These are phyloP conservation scores for Syncephalastrum racemosum DNA, from an alignment of 371 early-diverging fungal genomes.

Conservation along the genomic window DNA sequence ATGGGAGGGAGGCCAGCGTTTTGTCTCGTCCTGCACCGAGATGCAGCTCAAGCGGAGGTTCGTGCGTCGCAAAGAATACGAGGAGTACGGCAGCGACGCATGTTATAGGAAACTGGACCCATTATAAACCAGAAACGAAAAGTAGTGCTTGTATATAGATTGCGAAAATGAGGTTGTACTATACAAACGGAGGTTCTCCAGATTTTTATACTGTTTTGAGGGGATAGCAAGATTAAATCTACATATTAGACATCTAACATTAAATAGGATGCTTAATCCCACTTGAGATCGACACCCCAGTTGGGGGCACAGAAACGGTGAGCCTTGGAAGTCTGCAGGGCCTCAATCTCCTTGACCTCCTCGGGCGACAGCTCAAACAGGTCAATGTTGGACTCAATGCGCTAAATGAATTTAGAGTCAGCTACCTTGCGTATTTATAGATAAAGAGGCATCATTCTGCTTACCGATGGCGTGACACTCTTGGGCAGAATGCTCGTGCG, in stretches of 20 bases:
- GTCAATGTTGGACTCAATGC: slow-evolving; percentile 46
- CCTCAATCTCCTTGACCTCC: slow-evolving; percentile 42
- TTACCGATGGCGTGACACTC: slow-evolving; percentile 47
- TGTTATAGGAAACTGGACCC: too few species aligned
- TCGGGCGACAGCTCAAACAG: slow-evolving; percentile 35
- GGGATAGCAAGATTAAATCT: too few species aligned
- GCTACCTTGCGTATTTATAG: neutral
- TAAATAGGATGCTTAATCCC: too few species aligned
- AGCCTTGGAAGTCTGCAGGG: slow-evolving; percentile 31
- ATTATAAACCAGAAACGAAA: too few species aligned
- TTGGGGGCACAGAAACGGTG: slow-evolving; percentile 34
- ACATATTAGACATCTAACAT: too few species aligned
- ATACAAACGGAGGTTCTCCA: too few species aligned
- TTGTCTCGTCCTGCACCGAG: slow-evolving; percentile 44
- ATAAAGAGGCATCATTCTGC: neutral
- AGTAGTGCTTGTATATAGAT: too few species aligned
- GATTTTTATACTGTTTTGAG: too few species aligned
- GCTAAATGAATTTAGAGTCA: slow-evolving; percentile 15
- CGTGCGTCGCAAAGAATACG: slow-evolving; percentile 58
- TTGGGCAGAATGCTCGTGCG: slow-evolving; percentile 59
- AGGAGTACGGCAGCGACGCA: slow-evolving; percentile 55
- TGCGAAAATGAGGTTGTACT: too few species aligned
- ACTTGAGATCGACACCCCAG: slow-evolving; percentile 29
- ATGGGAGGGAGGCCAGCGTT: slow-evolving; percentile 53
- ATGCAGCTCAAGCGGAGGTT: slow-evolving; percentile 46